A percentile compares a stretch with the other conserved stretches of the same genome.
phyloP scores from a whole-genome alignment of 2,329 filamentous ascomycete genomes.

The Thelonectria olida region DNA sequence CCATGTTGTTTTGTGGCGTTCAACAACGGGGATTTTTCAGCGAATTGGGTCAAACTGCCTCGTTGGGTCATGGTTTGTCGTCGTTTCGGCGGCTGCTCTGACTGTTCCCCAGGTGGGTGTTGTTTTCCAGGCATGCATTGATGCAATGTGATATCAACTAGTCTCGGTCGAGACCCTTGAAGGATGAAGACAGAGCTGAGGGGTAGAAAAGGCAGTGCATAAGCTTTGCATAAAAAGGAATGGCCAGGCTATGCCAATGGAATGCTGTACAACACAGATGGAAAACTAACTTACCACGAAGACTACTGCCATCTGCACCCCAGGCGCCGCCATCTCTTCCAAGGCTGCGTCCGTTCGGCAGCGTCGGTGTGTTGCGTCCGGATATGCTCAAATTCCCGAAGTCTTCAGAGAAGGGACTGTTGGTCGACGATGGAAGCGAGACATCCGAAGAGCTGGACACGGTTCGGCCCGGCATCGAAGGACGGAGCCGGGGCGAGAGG shows the following conservation, averaged over 20 bases:
- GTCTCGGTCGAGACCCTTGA: slow-evolving; percentile 3
- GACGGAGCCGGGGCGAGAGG: slow-evolving; percentile 54
- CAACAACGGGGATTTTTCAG: not conserved
- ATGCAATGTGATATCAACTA: not conserved
- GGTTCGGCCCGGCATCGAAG: slow-evolving; percentile 53
- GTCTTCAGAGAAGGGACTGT: slow-evolving; percentile 42
- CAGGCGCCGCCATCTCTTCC: slow-evolving; percentile 29
- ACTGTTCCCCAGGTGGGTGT: not conserved
- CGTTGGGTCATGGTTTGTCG: not conserved
- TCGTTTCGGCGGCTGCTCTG: not conserved
- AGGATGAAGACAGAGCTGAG: slow-evolving; percentile 6
- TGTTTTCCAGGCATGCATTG: not conserved
- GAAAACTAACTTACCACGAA: slow-evolving; percentile 24
- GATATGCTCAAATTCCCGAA: slow-evolving; percentile 42
- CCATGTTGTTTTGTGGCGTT: slow-evolving; percentile 4
- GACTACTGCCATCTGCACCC: slow-evolving; percentile 25
- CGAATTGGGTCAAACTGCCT: not conserved
- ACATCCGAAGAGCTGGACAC: slow-evolving; percentile 59
- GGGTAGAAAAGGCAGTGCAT: not conserved
- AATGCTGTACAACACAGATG: not conserved
- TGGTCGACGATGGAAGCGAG: slow-evolving; percentile 45
- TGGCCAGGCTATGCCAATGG: slow-evolving; percentile 11
- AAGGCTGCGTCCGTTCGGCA: slow-evolving; percentile 19
- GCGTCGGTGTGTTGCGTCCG: slow-evolving; percentile 41
- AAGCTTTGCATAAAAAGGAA: not conserved